Evolutionary conservation across 2,329 filamentous ascomycete genomes (phyloP).

Genomic region (Beauveria caledonica): DNA sequence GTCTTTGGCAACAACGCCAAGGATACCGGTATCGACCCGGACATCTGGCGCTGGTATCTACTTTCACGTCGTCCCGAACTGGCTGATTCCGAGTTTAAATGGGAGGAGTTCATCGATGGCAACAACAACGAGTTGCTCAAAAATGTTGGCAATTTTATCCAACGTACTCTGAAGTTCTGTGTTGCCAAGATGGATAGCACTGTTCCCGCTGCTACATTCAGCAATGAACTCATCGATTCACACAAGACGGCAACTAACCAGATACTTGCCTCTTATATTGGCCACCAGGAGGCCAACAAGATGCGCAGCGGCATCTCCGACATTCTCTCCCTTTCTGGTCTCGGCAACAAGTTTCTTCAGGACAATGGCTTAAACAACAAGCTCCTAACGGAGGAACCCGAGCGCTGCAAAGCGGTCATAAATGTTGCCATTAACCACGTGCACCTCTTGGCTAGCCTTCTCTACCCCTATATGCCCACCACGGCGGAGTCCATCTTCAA

Average conservation of each 20-base stretch:
- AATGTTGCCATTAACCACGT: conserved; percentile 78
- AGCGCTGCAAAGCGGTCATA: conserved; percentile 50
- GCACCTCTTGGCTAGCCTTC: conserved; percentile 69
- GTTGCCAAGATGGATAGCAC: conserved; percentile 66
- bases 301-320: conserved; percentile 58
- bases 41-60: conserved; percentile 92
- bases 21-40: conserved; percentile 73
- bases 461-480: conserved; percentile 79
- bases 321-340: conserved; percentile 58
- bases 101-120: conserved; percentile 69
- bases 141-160: conserved; percentile 68
- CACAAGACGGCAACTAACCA: conserved; percentile 57
- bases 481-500: conserved; percentile 66
- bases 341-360: conserved; percentile 43
- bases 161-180: conserved; percentile 66
- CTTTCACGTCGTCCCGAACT: conserved; percentile 78
- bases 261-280: conserved; percentile 57
- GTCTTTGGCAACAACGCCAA: conserved; percentile 88
- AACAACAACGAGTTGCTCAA: conserved; percentile 87
- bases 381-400: conserved; percentile 45
- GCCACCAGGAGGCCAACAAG: conserved; percentile 62
- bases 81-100: conserved; percentile 83
- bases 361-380: conserved; percentile 47
- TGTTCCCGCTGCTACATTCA: conserved; percentile 53
- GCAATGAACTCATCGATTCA: conserved; percentile 44